These are phyloP conservation scores for Colletotrichum navitas DNA, from an alignment of 2,329 filamentous ascomycete genomes.

Conservation along the genomic window DNA sequence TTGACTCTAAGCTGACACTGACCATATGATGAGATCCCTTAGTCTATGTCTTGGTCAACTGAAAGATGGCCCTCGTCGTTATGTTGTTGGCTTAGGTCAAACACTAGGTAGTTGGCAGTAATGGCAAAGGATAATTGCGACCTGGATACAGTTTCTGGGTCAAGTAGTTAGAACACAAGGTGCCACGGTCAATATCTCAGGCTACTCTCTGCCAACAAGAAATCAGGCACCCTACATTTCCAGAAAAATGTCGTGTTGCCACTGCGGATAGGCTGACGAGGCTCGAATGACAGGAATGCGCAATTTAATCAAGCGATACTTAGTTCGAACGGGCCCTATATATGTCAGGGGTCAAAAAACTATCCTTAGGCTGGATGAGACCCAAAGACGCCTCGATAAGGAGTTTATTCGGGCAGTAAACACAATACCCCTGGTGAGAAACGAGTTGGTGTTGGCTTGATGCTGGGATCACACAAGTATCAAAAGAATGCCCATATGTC, in stretches of 20 bases:
- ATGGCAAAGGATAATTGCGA: not conserved
- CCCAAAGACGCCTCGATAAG: not conserved
- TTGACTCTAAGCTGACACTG: not conserved
- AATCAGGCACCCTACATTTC: not conserved
- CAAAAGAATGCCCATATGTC: not conserved
- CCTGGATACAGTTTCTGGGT: not conserved
- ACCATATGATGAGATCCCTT: not conserved
- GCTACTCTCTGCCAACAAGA: not conserved
- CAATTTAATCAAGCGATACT: too few relatives aligned
- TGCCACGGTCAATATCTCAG: not conserved
- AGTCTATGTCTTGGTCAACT: not conserved
- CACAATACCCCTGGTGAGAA: not conserved
- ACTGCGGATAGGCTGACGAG: not conserved
- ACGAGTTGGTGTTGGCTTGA: not conserved
- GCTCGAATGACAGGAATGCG: not conserved
- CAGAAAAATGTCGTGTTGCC: not conserved
- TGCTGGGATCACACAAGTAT: not conserved
- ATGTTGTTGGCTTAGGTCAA: not conserved
- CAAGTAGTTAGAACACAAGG: not conserved
- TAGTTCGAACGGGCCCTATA: not conserved
- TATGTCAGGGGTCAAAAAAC: not conserved
- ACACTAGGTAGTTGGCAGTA: not conserved
- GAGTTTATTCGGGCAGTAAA: not conserved
- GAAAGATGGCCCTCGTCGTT: too few relatives aligned
- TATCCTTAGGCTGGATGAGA: not conserved